A percentile compares a stretch with the other conserved stretches of the same genome.
These are phyloP conservation scores for Neocucurbitaria cava DNA, from an alignment of 2,329 filamentous ascomycete genomes.

Conservation along the genomic window DNA sequence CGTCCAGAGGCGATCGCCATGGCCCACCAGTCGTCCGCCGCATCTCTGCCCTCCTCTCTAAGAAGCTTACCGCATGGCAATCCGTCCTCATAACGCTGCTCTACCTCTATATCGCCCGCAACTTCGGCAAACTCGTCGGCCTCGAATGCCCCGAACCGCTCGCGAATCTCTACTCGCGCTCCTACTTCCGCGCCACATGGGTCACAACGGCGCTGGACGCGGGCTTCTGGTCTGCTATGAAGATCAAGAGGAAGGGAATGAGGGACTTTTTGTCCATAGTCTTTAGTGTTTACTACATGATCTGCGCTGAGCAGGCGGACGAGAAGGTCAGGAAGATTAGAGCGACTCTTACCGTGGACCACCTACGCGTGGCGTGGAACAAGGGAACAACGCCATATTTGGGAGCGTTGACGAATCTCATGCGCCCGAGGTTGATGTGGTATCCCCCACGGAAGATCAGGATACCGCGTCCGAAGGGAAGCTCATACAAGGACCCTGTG, in stretches of 20 bases:
- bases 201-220: conserved; percentile 92
- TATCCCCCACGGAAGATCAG: conserved; percentile 83
- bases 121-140: conserved; percentile 90
- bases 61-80: conserved; percentile 84
- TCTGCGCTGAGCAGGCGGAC: conserved; percentile 92
- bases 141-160: conserved; percentile 93
- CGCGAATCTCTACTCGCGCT: conserved; percentile 88
- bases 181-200: conserved; percentile 97
- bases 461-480: conserved; percentile 80
- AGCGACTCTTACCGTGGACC: conserved; percentile 85
- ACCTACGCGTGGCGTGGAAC: conserved; percentile 92
- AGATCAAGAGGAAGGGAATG: conserved; percentile 79
- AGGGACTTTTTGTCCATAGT: conserved; percentile 82
- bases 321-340: conserved; percentile 95
- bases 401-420: conserved; percentile 70
- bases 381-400: conserved; percentile 91
- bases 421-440: conserved; percentile 79
- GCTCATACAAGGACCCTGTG: conserved; percentile 83
- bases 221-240: conserved; percentile 99
- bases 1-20: conserved; percentile 77
- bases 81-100: conserved; percentile 85
- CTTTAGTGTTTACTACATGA: conserved; percentile 88
- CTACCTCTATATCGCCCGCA: conserved; percentile 88
- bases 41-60: conserved; percentile 74
- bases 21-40: conserved; percentile 79